Conservation (phyloP, 2,329 filamentous ascomycete species). For the Diaporthe caulivora region DNA sequence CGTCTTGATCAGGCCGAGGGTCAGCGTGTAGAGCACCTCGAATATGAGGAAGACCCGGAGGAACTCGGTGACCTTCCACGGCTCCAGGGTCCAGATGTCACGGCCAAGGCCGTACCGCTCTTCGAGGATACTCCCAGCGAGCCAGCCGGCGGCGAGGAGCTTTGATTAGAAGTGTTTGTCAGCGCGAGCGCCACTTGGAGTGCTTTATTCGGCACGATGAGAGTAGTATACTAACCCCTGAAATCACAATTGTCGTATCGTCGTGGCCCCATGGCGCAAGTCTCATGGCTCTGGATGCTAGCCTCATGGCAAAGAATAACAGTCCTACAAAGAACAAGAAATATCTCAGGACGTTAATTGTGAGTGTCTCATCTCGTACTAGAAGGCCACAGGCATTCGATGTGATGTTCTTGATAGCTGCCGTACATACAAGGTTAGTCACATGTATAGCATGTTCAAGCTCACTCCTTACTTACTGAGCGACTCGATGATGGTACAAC, state of each 20-base stretch:
- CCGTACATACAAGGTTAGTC: background rate
- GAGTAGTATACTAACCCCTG: background rate
- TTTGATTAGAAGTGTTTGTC: background rate
- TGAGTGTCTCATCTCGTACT: background rate
- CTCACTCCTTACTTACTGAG: background rate
- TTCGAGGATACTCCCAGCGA: conserved; percentile 38
- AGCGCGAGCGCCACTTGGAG: background rate
- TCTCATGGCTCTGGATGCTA: conserved; percentile 1
- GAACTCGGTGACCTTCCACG: conserved; percentile 34
- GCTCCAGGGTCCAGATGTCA: conserved; percentile 40
- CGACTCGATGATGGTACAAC: conserved; percentile 21
- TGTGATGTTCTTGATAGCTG: conserved; percentile 27
- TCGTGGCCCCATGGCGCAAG: conserved; percentile 22
- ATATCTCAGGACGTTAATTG: conserved; percentile 1
- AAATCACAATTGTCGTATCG: conserved; percentile 22
- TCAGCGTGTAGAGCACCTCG: conserved; percentile 44
- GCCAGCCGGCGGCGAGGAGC: conserved; percentile 6
- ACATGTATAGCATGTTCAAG: no score
- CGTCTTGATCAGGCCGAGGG: conserved; percentile 21
- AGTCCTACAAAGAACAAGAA: conserved; percentile 50
- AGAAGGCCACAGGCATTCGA: conserved; percentile 11
- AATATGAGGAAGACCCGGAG: conserved; percentile 38
- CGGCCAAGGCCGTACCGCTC: conserved; percentile 51
- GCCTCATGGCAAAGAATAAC: conserved; percentile 18
- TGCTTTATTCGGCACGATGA: background rate